These are phyloP conservation scores for Cornus kousa DNA, from an alignment of 148 eudicot species.

Conservation along the genomic window DNA sequence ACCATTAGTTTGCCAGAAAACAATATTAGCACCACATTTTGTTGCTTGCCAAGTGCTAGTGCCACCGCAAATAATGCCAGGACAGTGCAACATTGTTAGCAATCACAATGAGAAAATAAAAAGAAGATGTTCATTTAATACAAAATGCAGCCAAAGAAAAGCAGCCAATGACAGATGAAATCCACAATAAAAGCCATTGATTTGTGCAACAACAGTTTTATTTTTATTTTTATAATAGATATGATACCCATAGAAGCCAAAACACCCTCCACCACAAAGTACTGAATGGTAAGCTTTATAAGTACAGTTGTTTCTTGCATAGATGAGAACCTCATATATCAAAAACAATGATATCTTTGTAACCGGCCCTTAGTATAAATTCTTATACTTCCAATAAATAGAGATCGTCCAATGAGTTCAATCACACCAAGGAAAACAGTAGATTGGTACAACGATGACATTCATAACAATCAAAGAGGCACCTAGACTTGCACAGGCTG, in stretches of 20 bases:
- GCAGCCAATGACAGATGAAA: neutral
- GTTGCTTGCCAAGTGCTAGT: neutral
- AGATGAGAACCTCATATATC: neutral
- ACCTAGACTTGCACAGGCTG: neutral
- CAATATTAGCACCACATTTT: neutral
- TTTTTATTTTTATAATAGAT: no score
- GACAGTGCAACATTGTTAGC: neutral
- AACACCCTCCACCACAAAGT: neutral
- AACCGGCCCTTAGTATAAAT: no score
- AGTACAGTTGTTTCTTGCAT: neutral
- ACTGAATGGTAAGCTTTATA: neutral
- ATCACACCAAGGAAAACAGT: neutral
- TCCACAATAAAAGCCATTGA: no score
- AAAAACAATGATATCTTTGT: neutral
- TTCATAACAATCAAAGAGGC: neutral
- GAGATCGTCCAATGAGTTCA: neutral
- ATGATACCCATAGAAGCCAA: neutral
- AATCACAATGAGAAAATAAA: neutral
- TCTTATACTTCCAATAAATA: neutral
- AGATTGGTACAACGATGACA: neutral
- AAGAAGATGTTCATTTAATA: neutral
- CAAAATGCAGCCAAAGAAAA: neutral
- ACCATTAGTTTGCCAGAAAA: neutral
- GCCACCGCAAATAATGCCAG: neutral
- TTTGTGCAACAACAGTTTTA: no score